Percentiles rank a stretch among this genome's conserved stretches.
Conservation (phyloP, 2,329 filamentous ascomycete species). For the Fusarium tricinctum region DNA sequence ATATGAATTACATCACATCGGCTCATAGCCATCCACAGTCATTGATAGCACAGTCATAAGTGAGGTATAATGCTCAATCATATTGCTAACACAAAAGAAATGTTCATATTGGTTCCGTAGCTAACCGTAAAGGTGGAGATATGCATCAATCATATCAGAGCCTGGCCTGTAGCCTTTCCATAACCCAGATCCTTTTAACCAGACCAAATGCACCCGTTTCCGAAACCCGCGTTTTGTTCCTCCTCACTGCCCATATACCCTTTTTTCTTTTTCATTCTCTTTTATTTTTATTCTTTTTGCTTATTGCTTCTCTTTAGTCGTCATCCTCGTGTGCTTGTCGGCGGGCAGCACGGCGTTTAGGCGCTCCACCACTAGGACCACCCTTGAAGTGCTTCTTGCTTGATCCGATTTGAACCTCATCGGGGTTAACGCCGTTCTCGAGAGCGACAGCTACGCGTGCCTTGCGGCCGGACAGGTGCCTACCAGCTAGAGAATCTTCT, state of each 20-base stretch:
- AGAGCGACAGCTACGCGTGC: constrained; percentile 83
- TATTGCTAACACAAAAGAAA: constrained; percentile 38
- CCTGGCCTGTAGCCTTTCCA: constrained; percentile 28
- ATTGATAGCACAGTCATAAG: not conserved
- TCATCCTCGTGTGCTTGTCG: constrained; percentile 37
- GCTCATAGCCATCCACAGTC: constrained; percentile 5
- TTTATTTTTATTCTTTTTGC: constrained; percentile 55
- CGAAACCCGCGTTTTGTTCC: constrained; percentile 66
- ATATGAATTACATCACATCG: constrained; percentile 1
- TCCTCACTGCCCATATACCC: constrained; percentile 13
- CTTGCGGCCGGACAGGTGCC: constrained; percentile 86
- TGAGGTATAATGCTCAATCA: not conserved
- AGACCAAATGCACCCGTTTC: constrained; percentile 54
- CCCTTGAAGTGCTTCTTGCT: constrained; percentile 97
- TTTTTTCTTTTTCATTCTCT: constrained; percentile 61
- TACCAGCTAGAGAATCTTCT: constrained; percentile 60
- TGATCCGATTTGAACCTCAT: constrained; percentile 74
- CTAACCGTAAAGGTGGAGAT: constrained; percentile 32
- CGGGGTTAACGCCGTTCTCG: constrained; percentile 86
- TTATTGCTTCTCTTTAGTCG: constrained; percentile 52
- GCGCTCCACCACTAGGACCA: constrained; percentile 72
- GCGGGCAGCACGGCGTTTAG: constrained; percentile 56
- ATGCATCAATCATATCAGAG: constrained; percentile 42
- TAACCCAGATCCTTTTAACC: constrained; percentile 37
- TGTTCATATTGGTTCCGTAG: constrained; percentile 36